A percentile compares a stretch with the other conserved stretches of the same genome.
These are phyloP conservation scores for Lasiodiplodia sp. DNA, from an alignment of 2,329 filamentous ascomycete genomes.

Conservation along the genomic window DNA sequence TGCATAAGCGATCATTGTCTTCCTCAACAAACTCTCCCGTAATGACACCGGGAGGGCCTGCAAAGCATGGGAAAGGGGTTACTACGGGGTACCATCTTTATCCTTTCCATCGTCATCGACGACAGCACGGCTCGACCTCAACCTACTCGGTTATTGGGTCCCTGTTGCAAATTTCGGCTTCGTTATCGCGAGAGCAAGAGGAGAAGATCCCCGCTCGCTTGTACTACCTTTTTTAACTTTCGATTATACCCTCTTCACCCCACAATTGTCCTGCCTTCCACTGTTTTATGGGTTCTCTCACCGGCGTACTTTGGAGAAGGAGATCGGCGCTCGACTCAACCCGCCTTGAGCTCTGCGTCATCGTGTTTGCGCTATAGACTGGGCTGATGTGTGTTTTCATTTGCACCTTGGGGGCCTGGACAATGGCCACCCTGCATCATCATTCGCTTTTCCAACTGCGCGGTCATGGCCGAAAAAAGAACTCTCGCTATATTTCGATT, in stretches of 20 bases:
- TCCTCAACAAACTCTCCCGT: slow-evolving; percentile 22
- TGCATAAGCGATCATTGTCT: slow-evolving; percentile 25
- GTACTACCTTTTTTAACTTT: slow-evolving; percentile 23
- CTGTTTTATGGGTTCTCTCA: slow-evolving; percentile 23
- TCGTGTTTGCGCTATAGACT: slow-evolving; percentile 21
- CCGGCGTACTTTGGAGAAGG: slow-evolving; percentile 20
- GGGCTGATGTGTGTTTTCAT: slow-evolving; percentile 5
- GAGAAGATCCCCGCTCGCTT: slow-evolving; percentile 26
- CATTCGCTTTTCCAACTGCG: slow-evolving; percentile 9
- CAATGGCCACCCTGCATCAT: slow-evolving; percentile 11
- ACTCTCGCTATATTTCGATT: slow-evolving; percentile 17
- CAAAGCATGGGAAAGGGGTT: slow-evolving; percentile 24
- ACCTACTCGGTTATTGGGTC: slow-evolving; percentile 8
- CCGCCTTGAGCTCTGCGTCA: slow-evolving; percentile 14
- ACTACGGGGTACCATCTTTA: slow-evolving; percentile 13
- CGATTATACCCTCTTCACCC: slow-evolving; percentile 27
- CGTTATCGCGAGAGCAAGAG: slow-evolving; percentile 23
- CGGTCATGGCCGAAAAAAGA: slow-evolving; percentile 3
- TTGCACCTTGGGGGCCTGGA: slow-evolving; percentile 3
- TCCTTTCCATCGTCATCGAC: neutral
- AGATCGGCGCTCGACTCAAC: slow-evolving; percentile 18
- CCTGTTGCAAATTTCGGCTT: slow-evolving; percentile 21
- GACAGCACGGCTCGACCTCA: neutral
- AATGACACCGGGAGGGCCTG: slow-evolving; percentile 23
- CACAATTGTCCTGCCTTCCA: slow-evolving; percentile 18